Evolutionary conservation across 164 flowering plant species (phyloP).

Genomic region (Cinnamomum micranthum): DNA sequence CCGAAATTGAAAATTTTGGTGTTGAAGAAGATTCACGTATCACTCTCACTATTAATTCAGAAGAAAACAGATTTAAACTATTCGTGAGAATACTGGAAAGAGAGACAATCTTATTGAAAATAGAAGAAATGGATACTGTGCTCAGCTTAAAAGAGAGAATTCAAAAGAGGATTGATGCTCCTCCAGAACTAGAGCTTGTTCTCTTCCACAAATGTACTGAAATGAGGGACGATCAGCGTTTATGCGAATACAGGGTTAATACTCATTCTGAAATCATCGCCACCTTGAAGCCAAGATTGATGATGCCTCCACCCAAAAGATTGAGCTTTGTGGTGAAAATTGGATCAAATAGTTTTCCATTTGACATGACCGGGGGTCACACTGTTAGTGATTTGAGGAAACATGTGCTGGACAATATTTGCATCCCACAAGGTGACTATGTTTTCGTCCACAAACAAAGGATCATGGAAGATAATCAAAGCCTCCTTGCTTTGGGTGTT

Average conservation of each 20-base stretch:
- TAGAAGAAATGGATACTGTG: conserved; percentile 40
- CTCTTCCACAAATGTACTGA: conserved; percentile 48
- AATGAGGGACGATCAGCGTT: conserved; percentile 43
- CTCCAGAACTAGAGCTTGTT: conserved; percentile 34
- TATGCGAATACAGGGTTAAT: conserved; percentile 56
- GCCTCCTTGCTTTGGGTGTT: conserved; percentile 74
- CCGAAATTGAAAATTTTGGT: conserved; percentile 73
- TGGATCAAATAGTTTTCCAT: conserved; percentile 49
- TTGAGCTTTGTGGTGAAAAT: conserved; percentile 52
- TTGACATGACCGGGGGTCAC: conserved; percentile 50
- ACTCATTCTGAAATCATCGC: conserved; percentile 58
- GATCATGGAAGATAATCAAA: conserved; percentile 62
- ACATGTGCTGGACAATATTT: conserved; percentile 31
- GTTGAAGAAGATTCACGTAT: conserved; percentile 53
- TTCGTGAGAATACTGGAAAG: conserved; percentile 39
- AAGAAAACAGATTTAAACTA: conserved; percentile 31
- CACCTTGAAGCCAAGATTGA: conserved; percentile 27
- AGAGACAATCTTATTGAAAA: conserved; percentile 37
- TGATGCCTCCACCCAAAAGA: conserved; percentile 32
- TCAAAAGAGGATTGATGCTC: conserved; percentile 57
- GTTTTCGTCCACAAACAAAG: conserved; percentile 82
- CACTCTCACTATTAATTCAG: conserved; percentile 32
- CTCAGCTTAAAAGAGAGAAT: conserved; percentile 70
- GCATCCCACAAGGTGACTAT: conserved; percentile 73
- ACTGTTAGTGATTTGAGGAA: conserved; percentile 54